Evolutionary conservation across 2,329 filamentous ascomycete species (phyloP), one percentile per base, ranked within the genome.

Genomic region (Ceratocystis cubensis): DNA sequence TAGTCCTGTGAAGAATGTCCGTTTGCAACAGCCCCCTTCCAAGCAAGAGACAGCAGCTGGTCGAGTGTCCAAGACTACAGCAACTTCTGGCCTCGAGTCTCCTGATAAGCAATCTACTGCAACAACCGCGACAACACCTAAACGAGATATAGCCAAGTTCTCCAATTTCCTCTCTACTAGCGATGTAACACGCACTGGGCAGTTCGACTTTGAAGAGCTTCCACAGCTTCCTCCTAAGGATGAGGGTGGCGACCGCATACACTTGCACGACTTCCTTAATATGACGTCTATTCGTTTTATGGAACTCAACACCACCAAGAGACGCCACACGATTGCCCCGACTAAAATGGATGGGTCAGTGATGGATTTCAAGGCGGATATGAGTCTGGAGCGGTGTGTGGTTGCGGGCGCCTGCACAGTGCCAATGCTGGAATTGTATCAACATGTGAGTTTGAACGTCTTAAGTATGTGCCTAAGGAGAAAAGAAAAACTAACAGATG

Each of bases 251-350:
- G 75, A 79, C 13, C 81, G 81, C 25, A 91, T 96, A 65, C 88
- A 92, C 59, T 80, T 99, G 2, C 91, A 96, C 71, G 89, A 96
- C 65, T 99, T 99, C 76, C 78, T 99, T 57, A 90, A 95, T 69
- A 86, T 96, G 85, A 96, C 93, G 1, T 95, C 90, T 68, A 96
- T 99, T 72, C 89, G 92, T 65, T 99, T 99, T 77, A 96, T 99
- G 89, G 94, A 99, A 74, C 80, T 99, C 63, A 96, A 88, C n/a
- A 96, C 93, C 0, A 96, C 92, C 1, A 97, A 97, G 74, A 82
- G 93, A 70, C 84, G 94, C 66, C 88, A 95, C 71, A 97, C 93
- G 0, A 85, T 88, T 59, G 88, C 84, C 2, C 86, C 86, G 15
- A 74, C 78, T 65, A 72, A 75, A 13, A 73, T 79, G 22, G 77